These are phyloP conservation scores for Macaranga tanarius DNA, from an alignment of 441 rosid genomes.

Conservation along the genomic window DNA sequence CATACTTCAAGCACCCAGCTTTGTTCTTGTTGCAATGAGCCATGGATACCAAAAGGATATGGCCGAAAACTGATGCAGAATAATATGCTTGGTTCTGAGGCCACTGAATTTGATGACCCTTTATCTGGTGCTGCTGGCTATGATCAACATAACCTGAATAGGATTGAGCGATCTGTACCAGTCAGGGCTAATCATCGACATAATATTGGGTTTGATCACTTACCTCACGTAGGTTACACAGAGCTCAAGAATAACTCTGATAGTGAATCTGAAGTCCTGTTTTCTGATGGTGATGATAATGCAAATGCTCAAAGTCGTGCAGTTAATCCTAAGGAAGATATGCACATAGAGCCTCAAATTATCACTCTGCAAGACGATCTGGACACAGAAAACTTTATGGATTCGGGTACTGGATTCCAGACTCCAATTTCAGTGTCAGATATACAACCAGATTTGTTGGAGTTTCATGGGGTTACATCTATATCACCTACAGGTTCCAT, in stretches of 20 bases:
- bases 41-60: slow-evolving; percentile 42
- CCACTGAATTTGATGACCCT: slow-evolving; percentile 30
- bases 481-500: slow-evolving; percentile 13
- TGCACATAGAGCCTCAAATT: slow-evolving; percentile 36
- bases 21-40: slow-evolving; percentile 73
- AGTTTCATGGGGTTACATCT: slow-evolving; percentile 19
- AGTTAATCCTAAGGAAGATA: slow-evolving; percentile 29
- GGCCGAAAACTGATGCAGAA: slow-evolving; percentile 33
- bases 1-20: slow-evolving; percentile 23
- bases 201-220: slow-evolving; percentile 29
- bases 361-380: slow-evolving; percentile 36
- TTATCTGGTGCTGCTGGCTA: slow-evolving; percentile 21
- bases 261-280: slow-evolving; percentile 45
- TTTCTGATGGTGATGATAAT: slow-evolving; percentile 34
- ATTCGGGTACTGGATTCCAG: slow-evolving; percentile 36
- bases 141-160: slow-evolving; percentile 26
- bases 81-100: slow-evolving; percentile 28
- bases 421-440: slow-evolving; percentile 31
- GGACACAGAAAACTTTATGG: slow-evolving; percentile 44
- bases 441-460: slow-evolving; percentile 30
- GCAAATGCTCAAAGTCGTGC: slow-evolving; percentile 25
- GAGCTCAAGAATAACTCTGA: slow-evolving; percentile 70
- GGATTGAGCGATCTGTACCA: slow-evolving; percentile 21
- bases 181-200: slow-evolving; percentile 28
- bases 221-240: slow-evolving; percentile 62